Evolutionary conservation across 192 early-diverging fungal genomes (phyloP).

Genomic region (Backusella mclennaniae): DNA sequence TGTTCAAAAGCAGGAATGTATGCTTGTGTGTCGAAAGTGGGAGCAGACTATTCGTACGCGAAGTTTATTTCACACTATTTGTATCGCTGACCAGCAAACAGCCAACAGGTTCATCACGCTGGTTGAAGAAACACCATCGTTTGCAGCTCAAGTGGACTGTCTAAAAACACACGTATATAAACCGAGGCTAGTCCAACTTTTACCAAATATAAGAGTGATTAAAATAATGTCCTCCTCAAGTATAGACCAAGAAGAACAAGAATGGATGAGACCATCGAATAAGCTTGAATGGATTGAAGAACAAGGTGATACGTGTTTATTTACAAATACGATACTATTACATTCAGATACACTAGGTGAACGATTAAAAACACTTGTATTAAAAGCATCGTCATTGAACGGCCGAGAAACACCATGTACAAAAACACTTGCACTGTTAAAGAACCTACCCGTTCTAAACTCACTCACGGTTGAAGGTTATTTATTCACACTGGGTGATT

Average conservation of each 20-base stretch:
- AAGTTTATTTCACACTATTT: neutral
- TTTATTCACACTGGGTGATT: neutral
- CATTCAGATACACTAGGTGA: neutral
- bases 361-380: neutral
- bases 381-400: neutral
- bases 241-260: neutral
- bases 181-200: neutral
- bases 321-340: neutral
- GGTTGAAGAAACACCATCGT: neutral
- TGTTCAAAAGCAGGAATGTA: neutral
- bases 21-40: neutral
- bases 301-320: neutral
- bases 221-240: neutral
- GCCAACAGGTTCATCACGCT: neutral
- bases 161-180: neutral
- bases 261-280: neutral
- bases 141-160: neutral
- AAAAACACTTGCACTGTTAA: neutral
- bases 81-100: neutral
- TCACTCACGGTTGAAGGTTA: neutral
- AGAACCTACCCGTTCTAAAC: neutral
- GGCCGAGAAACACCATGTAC: neutral
- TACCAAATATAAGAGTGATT: neutral
- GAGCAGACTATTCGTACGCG: neutral
- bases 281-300: neutral